phyloP scores from a whole-genome alignment of 306 rosid species.

The Luffa aegyptiaca region DNA sequence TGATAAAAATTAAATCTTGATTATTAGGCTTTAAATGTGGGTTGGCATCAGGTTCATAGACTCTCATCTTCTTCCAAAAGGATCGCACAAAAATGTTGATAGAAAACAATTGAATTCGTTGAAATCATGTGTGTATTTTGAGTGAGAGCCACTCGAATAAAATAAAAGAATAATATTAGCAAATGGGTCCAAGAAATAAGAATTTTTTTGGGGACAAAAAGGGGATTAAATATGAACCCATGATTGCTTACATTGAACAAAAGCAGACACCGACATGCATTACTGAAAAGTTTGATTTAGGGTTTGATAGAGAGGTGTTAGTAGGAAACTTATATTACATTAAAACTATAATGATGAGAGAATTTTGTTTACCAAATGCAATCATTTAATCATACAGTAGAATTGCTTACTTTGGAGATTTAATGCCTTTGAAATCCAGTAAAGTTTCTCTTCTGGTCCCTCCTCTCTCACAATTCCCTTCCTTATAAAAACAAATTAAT shows the following conservation, averaged over 20 bases:
- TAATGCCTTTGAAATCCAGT: constrained; percentile 15
- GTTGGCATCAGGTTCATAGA: not conserved
- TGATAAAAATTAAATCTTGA: not conserved
- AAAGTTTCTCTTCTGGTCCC: constrained; percentile 15
- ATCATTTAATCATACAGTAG: constrained; percentile 46
- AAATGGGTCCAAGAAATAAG: constrained; percentile 19
- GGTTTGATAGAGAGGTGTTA: constrained; percentile 13
- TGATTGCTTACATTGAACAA: constrained; percentile 33
- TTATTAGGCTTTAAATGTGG: not conserved
- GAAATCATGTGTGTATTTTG: not conserved
- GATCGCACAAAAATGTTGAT: not conserved
- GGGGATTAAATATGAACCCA: constrained; percentile 17
- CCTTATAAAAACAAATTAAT: not conserved
- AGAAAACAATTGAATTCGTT: not conserved
- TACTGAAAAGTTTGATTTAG: constrained; percentile 12
- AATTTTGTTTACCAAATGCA: constrained; percentile 9
- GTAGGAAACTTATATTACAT: constrained; percentile 12
- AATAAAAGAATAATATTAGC: not conserved
- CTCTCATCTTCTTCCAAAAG: not conserved
- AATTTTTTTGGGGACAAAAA: constrained; percentile 21
- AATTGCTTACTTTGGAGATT: constrained; percentile 37
- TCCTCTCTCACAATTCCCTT: not conserved
- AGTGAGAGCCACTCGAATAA: not conserved
- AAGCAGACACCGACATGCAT: constrained; percentile 50
- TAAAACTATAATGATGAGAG: not conserved